These are phyloP conservation scores for Meira miltonrushii DNA, from an alignment of 1,284 basidiomycete genomes.

Conservation along the genomic window DNA sequence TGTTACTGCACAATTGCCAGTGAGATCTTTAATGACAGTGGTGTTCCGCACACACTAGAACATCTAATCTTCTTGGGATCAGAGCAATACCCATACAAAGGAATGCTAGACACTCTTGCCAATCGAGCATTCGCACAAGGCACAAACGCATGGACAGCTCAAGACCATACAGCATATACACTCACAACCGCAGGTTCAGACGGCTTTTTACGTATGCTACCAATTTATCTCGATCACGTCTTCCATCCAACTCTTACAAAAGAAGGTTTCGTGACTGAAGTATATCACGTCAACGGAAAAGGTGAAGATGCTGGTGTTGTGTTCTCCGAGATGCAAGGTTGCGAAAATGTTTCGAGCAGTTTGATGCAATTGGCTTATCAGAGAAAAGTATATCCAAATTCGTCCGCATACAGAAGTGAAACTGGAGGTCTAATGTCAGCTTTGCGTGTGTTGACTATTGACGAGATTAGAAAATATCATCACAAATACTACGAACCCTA, in stretches of 20 bases:
- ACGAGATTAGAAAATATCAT: conserved; percentile 86
- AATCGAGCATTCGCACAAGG: conserved; percentile 85
- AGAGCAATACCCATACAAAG: conserved; percentile 75
- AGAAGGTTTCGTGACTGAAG: conserved; percentile 83
- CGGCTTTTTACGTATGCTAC: conserved; percentile 88
- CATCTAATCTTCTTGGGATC: conserved; percentile 50
- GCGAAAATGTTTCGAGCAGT: conserved; percentile 85
- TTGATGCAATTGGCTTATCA: conserved; percentile 68
- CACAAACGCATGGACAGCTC: conserved; percentile 66
- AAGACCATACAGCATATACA: conserved; percentile 70
- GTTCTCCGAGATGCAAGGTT: conserved; percentile 79
- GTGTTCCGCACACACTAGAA: conserved; percentile 49
- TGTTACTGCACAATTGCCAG: conserved; percentile 88
- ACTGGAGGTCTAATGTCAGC: conserved; percentile 94
- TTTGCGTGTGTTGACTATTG: conserved; percentile 74
- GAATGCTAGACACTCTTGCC: conserved; percentile 92
- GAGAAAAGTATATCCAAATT: conserved; percentile 70
- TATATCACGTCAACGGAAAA: conserved; percentile 73
- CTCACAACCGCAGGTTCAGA: conserved; percentile 94
- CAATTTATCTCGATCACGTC: conserved; percentile 94
- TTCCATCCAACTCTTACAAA: conserved; percentile 91
- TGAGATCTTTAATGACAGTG: conserved; percentile 66
- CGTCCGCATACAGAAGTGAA: conserved; percentile 88
- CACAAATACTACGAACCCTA: conserved; percentile 86
- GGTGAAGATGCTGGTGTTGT: conserved; percentile 94